These are phyloP conservation scores for Solanum hybrid DNA, from an alignment of 305 asterid genomes.

Conservation along the genomic window DNA sequence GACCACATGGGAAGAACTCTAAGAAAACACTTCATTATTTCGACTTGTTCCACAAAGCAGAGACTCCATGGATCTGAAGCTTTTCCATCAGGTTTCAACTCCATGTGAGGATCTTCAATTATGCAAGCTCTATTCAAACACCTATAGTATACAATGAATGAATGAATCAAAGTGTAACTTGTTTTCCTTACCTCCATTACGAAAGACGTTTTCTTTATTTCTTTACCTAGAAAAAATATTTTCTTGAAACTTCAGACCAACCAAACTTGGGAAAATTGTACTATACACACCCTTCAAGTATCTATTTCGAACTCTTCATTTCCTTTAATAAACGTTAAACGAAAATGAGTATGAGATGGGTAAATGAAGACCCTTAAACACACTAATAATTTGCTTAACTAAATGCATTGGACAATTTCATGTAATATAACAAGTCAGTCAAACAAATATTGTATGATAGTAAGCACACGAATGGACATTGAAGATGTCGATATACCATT, in stretches of 20 bases:
- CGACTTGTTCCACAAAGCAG: constrained; percentile 3
- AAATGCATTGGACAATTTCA: neutral
- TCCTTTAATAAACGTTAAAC: neutral
- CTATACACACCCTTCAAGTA: neutral
- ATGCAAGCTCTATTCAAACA: constrained; percentile 3
- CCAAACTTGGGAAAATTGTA: neutral
- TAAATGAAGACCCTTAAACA: neutral
- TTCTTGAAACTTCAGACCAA: neutral
- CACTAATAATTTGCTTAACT: neutral
- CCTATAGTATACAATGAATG: neutral
- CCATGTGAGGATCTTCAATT: neutral
- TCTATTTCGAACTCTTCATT: neutral
- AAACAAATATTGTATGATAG: neutral
- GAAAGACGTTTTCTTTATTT: neutral
- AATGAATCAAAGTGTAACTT: neutral
- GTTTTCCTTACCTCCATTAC: neutral
- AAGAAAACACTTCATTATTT: constrained; percentile 2
- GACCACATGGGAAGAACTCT: neutral
- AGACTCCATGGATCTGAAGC: constrained; percentile 10
- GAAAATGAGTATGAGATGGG: neutral
- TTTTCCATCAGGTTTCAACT: constrained; percentile 1
- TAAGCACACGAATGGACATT: neutral
- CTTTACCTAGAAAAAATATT: neutral
- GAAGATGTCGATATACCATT: neutral
- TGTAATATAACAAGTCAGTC: neutral